A percentile compares a stretch with the other conserved stretches of the same genome.
These are phyloP conservation scores for Monosporascus sp. DNA, from an alignment of 2,329 filamentous ascomycete genomes.

Conservation along the genomic window DNA sequence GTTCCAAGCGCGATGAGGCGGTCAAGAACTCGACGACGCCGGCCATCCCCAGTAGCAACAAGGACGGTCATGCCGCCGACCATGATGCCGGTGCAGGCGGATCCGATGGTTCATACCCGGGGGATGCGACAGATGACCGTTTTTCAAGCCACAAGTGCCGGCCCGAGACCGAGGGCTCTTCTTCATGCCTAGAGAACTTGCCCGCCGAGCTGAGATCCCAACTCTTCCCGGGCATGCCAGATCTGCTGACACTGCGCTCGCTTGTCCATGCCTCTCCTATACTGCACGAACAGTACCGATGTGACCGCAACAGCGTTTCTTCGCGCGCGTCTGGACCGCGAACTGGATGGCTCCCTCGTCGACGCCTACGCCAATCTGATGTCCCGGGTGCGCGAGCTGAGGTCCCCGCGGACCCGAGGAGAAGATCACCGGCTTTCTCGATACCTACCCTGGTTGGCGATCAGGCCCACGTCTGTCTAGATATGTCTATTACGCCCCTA, in stretches of 20 bases:
- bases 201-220: conserved; percentile 6
- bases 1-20: too few species aligned
- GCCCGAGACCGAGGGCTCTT: background rate
- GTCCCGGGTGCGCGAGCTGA: conserved; percentile 8
- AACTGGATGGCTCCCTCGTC: conserved; percentile 11
- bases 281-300: conserved; percentile 15
- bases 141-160: too few species aligned
- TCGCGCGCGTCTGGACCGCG: conserved; percentile 8
- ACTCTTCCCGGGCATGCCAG: conserved; percentile 11
- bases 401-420: background rate
- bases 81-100: too few species aligned
- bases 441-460: too few species aligned
- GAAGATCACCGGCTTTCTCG: too few species aligned
- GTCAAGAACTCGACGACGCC: too few species aligned
- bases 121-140: too few species aligned
- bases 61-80: too few species aligned
- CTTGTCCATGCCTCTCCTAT: conserved; percentile 14
- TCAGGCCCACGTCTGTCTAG: background rate
- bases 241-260: conserved; percentile 8
- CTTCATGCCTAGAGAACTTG: conserved; percentile 3
- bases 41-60: too few species aligned
- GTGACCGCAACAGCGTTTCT: conserved; percentile 15
- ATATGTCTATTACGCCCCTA: too few species aligned
- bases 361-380: conserved; percentile 14
- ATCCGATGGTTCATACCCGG: too few species aligned